Conservation (phyloP, 2,329 filamentous ascomycete genomes). For the Sclerotinia spermophila region DNA sequence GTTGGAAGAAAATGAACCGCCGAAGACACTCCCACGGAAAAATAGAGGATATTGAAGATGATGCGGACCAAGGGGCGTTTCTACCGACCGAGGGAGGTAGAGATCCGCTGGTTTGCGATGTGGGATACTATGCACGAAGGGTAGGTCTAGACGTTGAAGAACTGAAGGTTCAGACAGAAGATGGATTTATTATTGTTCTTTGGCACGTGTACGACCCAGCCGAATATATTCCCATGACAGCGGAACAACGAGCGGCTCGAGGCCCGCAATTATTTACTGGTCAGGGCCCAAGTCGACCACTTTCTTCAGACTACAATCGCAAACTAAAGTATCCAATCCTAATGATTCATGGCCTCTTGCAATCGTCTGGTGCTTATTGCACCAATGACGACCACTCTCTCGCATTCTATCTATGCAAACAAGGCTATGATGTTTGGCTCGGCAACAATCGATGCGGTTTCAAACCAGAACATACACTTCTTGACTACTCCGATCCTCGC, state of each 20-base stretch:
- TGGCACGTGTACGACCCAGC: slow-evolving; percentile 87
- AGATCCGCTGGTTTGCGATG: slow-evolving; percentile 74
- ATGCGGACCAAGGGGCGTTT: slow-evolving; percentile 47
- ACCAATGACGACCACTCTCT: slow-evolving; percentile 85
- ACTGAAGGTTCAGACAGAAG: slow-evolving; percentile 84
- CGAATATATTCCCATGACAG: slow-evolving; percentile 56
- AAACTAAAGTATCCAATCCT: slow-evolving; percentile 71
- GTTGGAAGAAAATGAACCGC: slow-evolving; percentile 54
- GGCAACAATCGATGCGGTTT: slow-evolving; percentile 92
- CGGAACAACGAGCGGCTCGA: slow-evolving; percentile 49
- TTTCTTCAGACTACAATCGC: slow-evolving; percentile 33
- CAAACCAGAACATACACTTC: slow-evolving; percentile 67
- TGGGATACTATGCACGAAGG: slow-evolving; percentile 79
- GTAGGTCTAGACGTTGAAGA: slow-evolving; percentile 84
- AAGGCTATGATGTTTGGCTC: slow-evolving; percentile 91
- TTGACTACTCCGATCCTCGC: slow-evolving; percentile 72
- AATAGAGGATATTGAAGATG: slow-evolving; percentile 42
- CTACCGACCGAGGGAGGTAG: slow-evolving; percentile 74
- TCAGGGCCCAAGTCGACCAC: slow-evolving; percentile 38
- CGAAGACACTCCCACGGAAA: slow-evolving; percentile 39
- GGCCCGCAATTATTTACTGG: slow-evolving; percentile 61
- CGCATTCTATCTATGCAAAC: slow-evolving; percentile 88
- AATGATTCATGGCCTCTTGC: slow-evolving; percentile 82
- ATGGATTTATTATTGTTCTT: slow-evolving; percentile 84
- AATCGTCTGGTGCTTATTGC: slow-evolving; percentile 85